Evolutionary conservation across 1,284 basidiomycete species (phyloP).

Genomic region (Heliocybe sulcata): DNA sequence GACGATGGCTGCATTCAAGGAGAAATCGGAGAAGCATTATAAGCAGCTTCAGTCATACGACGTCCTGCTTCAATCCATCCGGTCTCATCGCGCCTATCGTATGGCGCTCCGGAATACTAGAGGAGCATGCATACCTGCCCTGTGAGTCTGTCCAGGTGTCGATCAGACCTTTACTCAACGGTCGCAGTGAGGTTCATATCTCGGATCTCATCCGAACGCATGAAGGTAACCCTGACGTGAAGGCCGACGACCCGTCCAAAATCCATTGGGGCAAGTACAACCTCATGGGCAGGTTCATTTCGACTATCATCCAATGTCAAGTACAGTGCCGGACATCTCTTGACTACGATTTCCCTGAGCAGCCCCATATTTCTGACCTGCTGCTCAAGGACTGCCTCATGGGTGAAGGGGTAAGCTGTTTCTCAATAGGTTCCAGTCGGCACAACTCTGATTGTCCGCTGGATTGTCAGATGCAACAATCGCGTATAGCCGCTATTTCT

Average conservation of each 20-base stretch:
- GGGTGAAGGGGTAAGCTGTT: conserved; percentile 46
- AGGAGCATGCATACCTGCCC: conserved; percentile 73
- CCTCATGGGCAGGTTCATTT: conserved; percentile 75
- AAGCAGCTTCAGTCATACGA: conserved; percentile 75
- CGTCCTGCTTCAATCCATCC: conserved; percentile 60
- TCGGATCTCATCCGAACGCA: conserved; percentile 73
- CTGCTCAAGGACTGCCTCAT: conserved; percentile 49
- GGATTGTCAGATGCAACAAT: conserved; percentile 8
- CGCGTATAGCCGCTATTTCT: conserved; percentile 11
- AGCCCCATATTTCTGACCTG: conserved; percentile 41
- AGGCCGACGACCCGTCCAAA: conserved; percentile 48
- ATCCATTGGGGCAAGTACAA: conserved; percentile 86
- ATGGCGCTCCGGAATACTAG: conserved; percentile 73
- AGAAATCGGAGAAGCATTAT: conserved; percentile 48
- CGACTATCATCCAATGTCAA: conserved; percentile 63
- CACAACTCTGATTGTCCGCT: too few species aligned
- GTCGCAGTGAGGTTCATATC: conserved; percentile 73
- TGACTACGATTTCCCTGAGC: conserved; percentile 52
- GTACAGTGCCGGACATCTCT: conserved; percentile 52
- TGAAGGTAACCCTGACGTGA: conserved; percentile 66
- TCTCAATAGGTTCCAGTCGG: not conserved
- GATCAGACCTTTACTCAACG: conserved; percentile 4
- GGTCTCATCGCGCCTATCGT: conserved; percentile 74
- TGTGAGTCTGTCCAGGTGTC: conserved; percentile 39
- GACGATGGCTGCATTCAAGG: conserved; percentile 61